A percentile compares a stretch with the other conserved stretches of the same genome.
phyloP scores from a whole-genome alignment of 148 eudicot genomes.

The Arctostaphylos glauca region DNA sequence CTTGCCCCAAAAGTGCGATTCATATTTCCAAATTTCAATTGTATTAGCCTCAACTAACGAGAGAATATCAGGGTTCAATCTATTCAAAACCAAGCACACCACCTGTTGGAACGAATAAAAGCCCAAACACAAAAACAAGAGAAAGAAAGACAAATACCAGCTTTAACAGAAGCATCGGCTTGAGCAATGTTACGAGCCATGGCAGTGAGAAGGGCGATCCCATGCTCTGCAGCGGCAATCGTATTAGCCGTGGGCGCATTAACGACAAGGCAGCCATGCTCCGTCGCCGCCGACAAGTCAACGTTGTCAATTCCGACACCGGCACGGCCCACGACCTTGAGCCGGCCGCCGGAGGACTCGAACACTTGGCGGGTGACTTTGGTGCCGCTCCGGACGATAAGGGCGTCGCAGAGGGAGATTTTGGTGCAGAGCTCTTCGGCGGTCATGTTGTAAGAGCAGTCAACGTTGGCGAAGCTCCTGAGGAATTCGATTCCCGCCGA shows the following conservation, averaged over 20 bases:
- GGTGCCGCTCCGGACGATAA: slow-evolving; percentile 19
- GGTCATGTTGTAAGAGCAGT: slow-evolving; percentile 13
- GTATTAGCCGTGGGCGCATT: slow-evolving; percentile 25
- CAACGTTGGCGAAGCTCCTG: slow-evolving; percentile 12
- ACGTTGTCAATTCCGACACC: slow-evolving; percentile 25
- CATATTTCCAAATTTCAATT: not conserved
- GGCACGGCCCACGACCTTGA: slow-evolving; percentile 25
- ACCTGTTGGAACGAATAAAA: slow-evolving; percentile 1
- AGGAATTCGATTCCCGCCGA: not conserved
- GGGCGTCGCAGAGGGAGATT: slow-evolving; percentile 18
- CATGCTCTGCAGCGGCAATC: slow-evolving; percentile 22
- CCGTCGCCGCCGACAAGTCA: slow-evolving; percentile 17
- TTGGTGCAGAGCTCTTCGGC: slow-evolving; percentile 18
- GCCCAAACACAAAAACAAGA: not conserved
- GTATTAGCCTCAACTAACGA: not conserved
- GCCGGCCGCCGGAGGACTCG: slow-evolving; percentile 8
- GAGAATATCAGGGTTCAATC: not conserved
- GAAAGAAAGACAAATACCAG: not conserved
- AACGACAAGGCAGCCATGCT: slow-evolving; percentile 17
- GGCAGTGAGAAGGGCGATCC: slow-evolving; percentile 17
- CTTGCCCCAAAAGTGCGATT: too few species aligned
- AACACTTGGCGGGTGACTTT: slow-evolving; percentile 15
- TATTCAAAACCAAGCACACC: not conserved
- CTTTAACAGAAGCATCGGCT: slow-evolving; percentile 18
- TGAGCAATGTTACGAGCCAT: slow-evolving; percentile 19